Evolutionary conservation across 73 alveolate species (phyloP), one percentile per base, ranked within the genome.

Genomic region (Symbiodinium natans): DNA sequence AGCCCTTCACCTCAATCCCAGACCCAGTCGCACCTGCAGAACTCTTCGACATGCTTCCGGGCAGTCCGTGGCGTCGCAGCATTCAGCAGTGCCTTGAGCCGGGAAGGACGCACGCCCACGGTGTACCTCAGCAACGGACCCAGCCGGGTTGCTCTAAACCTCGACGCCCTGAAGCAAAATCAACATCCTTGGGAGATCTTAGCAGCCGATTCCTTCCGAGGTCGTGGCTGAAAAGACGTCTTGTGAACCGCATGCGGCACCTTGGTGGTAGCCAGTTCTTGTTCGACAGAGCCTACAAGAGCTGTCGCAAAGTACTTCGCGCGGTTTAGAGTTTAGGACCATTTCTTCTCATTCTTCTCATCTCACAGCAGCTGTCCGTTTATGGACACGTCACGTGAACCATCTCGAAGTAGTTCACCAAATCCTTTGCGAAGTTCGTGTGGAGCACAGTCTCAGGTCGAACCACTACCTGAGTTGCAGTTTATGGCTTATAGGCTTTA

Each of bases 361-460:
- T n/a, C n/a, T n/a, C n/a, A n/a, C n/a, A n/a, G n/a, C n/a, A n/a
- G n/a, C n/a, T n/a, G n/a, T n/a, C 71, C 71, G 23, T 29, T 52
- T 21, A 52, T 52, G 23, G 68, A 8, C 33, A 40, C 15, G 59
- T 41, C 73, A 73, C 95, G 71, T 88, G 41, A 59, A 88, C 34
- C 86, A 59, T 88, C 42, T 88, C 63, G 36, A 88, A 40, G 40
- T 88, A 88, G 11, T 27, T 29, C 73, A 68, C 95, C 95, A 88
- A 63, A 33, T 88, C 95, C 31, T 11, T 9, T 9, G 95, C 86
- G 36, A 88, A 27, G 27, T 29, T 25, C 73, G 85, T 38, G 38
- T 88, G 41, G 74, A 88, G 86, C 74, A 88, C 95, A 15, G 95
- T 88, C 46, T 27, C 41, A 1, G 95, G 86, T 6, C 95, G 95